These are phyloP conservation scores for Phytophthora cryptogea DNA, from an alignment of 352 stramenopile genomes.

Conservation along the genomic window DNA sequence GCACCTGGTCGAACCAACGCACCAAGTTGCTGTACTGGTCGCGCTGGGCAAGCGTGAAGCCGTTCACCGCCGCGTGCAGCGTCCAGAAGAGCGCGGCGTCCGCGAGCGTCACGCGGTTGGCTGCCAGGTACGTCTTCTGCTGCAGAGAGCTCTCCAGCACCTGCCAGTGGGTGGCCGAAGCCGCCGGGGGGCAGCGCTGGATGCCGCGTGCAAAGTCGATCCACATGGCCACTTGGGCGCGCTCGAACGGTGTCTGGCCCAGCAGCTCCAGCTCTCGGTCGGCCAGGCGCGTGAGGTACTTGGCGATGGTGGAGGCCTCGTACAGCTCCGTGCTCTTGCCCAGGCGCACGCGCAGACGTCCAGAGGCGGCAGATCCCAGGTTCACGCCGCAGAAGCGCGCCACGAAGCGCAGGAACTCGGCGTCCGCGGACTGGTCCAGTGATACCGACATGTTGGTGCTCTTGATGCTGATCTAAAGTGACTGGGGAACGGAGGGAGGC, in stretches of 20 bases:
- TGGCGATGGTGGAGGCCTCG: constrained; percentile 75
- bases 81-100: constrained; percentile 81
- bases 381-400: constrained; percentile 82
- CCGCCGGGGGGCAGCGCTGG: constrained; percentile 41
- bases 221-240: constrained; percentile 80
- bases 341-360: constrained; percentile 74
- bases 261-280: constrained; percentile 76
- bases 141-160: constrained; percentile 62
- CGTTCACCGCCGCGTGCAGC: constrained; percentile 45
- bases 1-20: constrained; percentile 88
- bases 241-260: constrained; percentile 64
- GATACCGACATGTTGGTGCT: constrained; percentile 72
- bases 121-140: constrained; percentile 69
- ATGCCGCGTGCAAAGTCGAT: constrained; percentile 65
- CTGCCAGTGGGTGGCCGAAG: constrained; percentile 56
- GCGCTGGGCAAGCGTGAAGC: constrained; percentile 45
- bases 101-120: constrained; percentile 74
- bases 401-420: constrained; percentile 81
- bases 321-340: constrained; percentile 75
- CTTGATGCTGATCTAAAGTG: constrained; percentile 14
- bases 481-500: neutral
- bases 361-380: constrained; percentile 70
- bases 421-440: constrained; percentile 74
- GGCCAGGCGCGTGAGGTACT: constrained; percentile 72
- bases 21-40: constrained; percentile 60